A percentile compares a stretch with the other conserved stretches of the same genome.
phyloP scores from a whole-genome alignment of 2,329 filamentous ascomycete species.

The Colletotrichum spaethianum region DNA sequence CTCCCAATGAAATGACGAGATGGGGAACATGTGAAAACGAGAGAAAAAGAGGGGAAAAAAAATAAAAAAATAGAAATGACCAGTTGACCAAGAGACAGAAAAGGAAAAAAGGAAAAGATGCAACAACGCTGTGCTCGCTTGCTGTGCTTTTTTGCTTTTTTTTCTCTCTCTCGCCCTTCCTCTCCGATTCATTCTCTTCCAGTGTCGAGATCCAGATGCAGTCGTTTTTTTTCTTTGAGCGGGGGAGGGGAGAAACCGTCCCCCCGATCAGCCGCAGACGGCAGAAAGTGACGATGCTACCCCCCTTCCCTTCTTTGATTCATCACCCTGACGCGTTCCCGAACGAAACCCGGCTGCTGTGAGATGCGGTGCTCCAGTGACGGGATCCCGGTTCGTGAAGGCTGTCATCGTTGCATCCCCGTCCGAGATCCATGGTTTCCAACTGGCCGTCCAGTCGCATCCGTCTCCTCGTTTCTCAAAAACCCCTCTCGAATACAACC shows the following conservation, averaged over 20 bases:
- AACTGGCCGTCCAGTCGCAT: neutral
- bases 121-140: constrained; percentile 35
- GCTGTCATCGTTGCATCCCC: neutral
- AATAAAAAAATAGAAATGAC: neutral
- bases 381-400: neutral
- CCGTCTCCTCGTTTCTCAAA: neutral
- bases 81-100: neutral
- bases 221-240: neutral
- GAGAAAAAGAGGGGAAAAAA: neutral
- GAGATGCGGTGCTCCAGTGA: neutral
- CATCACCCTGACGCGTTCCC: neutral
- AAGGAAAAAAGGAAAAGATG: neutral
- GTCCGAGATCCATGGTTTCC: neutral
- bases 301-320: neutral
- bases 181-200: neutral
- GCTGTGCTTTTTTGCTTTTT: constrained; percentile 28
- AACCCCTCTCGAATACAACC: neutral
- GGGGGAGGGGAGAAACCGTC: neutral
- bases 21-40: neutral
- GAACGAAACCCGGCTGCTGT: neutral
- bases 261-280: neutral
- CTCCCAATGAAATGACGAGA: neutral
- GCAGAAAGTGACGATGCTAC: neutral
- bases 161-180: neutral
- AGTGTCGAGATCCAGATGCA: neutral